phyloP scores from a whole-genome alignment of 257 asterid species.

The Petunia secreta region DNA sequence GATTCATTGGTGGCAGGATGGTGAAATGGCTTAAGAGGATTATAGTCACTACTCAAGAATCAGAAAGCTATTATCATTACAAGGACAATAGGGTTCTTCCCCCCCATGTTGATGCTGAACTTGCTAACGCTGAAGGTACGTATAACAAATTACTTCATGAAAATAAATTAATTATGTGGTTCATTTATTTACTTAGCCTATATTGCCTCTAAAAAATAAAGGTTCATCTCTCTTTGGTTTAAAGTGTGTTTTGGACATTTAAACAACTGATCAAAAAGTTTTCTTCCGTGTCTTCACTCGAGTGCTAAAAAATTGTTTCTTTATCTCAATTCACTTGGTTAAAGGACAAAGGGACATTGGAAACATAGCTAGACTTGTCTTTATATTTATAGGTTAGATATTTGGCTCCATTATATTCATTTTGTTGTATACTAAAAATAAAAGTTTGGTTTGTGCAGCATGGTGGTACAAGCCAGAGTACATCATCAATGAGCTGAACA shows the following conservation, averaged over 20 bases:
- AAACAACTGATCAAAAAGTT: too few relatives aligned
- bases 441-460: slow-evolving; percentile 42
- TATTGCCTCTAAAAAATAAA: too few relatives aligned
- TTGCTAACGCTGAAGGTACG: slow-evolving; percentile 86
- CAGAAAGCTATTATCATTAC: slow-evolving; percentile 74
- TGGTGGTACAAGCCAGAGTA: slow-evolving; percentile 97
- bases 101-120: slow-evolving; percentile 86
- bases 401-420: background rate
- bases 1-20: slow-evolving; percentile 94
- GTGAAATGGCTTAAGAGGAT: slow-evolving; percentile 91
- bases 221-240: too few relatives aligned
- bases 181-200: too few relatives aligned
- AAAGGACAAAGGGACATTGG: background rate
- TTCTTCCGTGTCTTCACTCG: too few relatives aligned
- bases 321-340: background rate
- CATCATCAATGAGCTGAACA: slow-evolving; percentile 88
- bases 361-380: background rate
- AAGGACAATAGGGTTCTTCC: slow-evolving; percentile 85
- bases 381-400: background rate
- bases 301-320: too few relatives aligned
- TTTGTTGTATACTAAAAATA: background rate
- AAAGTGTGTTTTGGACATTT: too few relatives aligned
- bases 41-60: slow-evolving; percentile 65
- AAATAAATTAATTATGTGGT: too few relatives aligned
- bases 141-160: background rate